These are phyloP conservation scores for Auricularia auricula-judae DNA, from an alignment of 768 basidiomycete species.

Conservation along the genomic window DNA sequence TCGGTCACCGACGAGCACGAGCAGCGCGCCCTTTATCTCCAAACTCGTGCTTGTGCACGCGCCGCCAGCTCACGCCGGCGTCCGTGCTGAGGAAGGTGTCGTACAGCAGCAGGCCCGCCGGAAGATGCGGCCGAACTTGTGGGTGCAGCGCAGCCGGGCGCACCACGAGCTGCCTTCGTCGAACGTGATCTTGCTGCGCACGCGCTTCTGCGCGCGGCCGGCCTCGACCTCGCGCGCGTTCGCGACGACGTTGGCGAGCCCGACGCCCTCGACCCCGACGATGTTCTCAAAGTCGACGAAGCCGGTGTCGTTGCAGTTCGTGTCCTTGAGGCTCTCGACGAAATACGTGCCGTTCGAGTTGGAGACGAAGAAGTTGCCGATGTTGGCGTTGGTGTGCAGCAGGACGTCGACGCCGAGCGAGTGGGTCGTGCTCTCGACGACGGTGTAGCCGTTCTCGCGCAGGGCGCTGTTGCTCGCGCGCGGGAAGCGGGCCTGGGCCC, in stretches of 20 bases:
- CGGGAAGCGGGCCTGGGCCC: constrained; percentile 88
- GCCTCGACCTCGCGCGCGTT: constrained; percentile 80
- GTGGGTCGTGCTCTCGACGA: constrained; percentile 88
- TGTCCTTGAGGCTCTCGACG: constrained; percentile 80
- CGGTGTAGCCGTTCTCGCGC: constrained; percentile 88
- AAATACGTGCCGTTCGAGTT: constrained; percentile 97
- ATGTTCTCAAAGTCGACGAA: constrained; percentile 90
- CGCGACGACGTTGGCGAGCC: constrained; percentile 75
- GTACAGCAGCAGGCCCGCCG: constrained; percentile 60
- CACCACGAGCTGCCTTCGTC: constrained; percentile 53
- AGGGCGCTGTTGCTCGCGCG: constrained; percentile 72
- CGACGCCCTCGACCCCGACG: constrained; percentile 82
- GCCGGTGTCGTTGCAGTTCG: constrained; percentile 79
- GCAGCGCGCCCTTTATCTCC: constrained; percentile 77
- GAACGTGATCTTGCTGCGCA: constrained; percentile 77
- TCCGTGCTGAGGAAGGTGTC: constrained; percentile 90
- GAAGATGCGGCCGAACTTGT: constrained; percentile 91
- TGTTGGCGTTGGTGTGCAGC: constrained; percentile 37
- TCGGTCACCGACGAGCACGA: constrained; percentile 66
- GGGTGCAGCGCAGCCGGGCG: constrained; percentile 67
- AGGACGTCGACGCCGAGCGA: constrained; percentile 93
- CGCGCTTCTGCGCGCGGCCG: constrained; percentile 52
- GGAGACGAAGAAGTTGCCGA: constrained; percentile 91
- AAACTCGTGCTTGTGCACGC: constrained; percentile 94
- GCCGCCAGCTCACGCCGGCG: constrained; percentile 78